Percentiles rank a stretch among this genome's conserved stretches.
These are phyloP conservation scores for Alternaria sp. DNA, from an alignment of 2,329 filamentous ascomycete genomes.

Conservation along the genomic window DNA sequence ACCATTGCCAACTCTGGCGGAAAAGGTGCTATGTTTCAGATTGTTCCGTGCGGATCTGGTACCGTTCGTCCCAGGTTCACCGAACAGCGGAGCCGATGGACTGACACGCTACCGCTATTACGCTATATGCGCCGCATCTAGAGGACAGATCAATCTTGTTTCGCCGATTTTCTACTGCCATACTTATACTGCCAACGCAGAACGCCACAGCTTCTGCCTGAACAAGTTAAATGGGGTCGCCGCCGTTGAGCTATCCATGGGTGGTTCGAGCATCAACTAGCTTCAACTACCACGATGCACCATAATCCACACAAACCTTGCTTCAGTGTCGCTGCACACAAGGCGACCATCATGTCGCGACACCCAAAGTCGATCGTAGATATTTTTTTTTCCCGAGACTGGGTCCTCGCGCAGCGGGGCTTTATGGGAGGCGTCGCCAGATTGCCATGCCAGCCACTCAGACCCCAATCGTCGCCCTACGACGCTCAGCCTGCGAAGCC, in stretches of 20 bases:
- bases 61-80: constrained; percentile 36
- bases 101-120: constrained; percentile 19
- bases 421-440: constrained; percentile 20
- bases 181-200: constrained; percentile 1
- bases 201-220: neutral
- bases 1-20: neutral
- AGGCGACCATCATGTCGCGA: constrained; percentile 1
- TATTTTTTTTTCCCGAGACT: constrained; percentile 6
- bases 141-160: constrained; percentile 26
- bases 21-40: neutral
- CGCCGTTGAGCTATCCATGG: neutral
- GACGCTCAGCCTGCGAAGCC: constrained; percentile 25
- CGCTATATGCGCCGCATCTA: constrained; percentile 28
- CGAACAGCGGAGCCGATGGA: constrained; percentile 30
- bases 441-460: constrained; percentile 21
- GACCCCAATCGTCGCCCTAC: constrained; percentile 27
- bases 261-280: constrained; percentile 4
- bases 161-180: constrained; percentile 6
- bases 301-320: neutral
- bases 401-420: constrained; percentile 25
- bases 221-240: neutral
- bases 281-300: neutral
- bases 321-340: neutral
- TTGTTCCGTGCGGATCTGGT: constrained; percentile 25
- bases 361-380: neutral